phyloP scores from a whole-genome alignment of 129 eudicot species.

The Dittrichia graveolens region DNA sequence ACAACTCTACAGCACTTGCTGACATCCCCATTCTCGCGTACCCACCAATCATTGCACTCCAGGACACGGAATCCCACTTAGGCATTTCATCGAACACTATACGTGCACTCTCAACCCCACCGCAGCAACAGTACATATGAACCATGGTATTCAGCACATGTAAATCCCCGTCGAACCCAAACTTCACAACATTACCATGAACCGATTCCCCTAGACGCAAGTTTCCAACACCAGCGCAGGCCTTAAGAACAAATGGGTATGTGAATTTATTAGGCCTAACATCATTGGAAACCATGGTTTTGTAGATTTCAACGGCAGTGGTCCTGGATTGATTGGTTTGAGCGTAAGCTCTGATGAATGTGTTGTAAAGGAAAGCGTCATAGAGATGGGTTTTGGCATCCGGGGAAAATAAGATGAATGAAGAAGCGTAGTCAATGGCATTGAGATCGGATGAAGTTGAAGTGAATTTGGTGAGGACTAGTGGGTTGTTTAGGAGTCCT shows the following conservation, averaged over 20 bases:
- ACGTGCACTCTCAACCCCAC: slow-evolving; percentile 48
- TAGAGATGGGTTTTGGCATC: slow-evolving; percentile 45
- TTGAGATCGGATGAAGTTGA: slow-evolving; percentile 56
- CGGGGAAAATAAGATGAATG: slow-evolving; percentile 49
- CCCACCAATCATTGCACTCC: slow-evolving; percentile 89
- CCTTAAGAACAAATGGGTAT: slow-evolving; percentile 82
- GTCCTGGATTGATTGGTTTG: slow-evolving; percentile 35
- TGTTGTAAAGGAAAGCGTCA: slow-evolving; percentile 80
- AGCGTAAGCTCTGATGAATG: slow-evolving; percentile 71
- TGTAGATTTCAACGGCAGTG: slow-evolving; percentile 47
- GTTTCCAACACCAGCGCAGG: slow-evolving; percentile 67
- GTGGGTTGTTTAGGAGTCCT: slow-evolving; percentile 68
- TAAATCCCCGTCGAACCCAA: slow-evolving; percentile 58
- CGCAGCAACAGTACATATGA: slow-evolving; percentile 66
- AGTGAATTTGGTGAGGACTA: slow-evolving; percentile 79
- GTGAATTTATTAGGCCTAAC: slow-evolving; percentile 73
- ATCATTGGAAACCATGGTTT: slow-evolving; percentile 43
- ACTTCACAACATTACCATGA: slow-evolving; percentile 61
- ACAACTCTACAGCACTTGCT: slow-evolving; percentile 52
- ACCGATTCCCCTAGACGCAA: slow-evolving; percentile 51
- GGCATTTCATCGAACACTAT: slow-evolving; percentile 68
- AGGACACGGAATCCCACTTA: slow-evolving; percentile 49
- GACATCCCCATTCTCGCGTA: slow-evolving; percentile 62
- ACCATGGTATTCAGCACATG: slow-evolving; percentile 77
- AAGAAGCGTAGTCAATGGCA: slow-evolving; percentile 61